Evolutionary conservation across 352 stramenopile species (phyloP).

Genomic region (Phytophthora chlamydospora): DNA sequence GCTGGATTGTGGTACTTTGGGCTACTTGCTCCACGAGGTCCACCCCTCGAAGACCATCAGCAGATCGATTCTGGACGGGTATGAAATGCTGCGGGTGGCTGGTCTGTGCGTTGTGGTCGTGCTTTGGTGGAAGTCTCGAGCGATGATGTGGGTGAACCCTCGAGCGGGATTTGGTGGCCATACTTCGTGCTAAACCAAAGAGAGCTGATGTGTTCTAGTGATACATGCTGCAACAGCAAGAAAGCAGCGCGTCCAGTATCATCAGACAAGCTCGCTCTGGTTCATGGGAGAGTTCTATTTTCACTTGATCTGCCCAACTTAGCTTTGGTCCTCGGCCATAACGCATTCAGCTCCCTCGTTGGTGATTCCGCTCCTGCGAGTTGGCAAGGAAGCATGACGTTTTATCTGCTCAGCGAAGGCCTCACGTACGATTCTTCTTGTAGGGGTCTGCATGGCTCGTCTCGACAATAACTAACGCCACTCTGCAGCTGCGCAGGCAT

Average conservation of each 20-base stretch:
- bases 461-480: not conserved
- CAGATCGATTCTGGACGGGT: conserved; percentile 17
- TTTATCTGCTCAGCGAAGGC: conserved; percentile 75
- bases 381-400: conserved; percentile 45
- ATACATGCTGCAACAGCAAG: not conserved
- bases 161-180: conserved; percentile 15
- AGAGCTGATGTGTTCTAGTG: not conserved
- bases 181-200: not conserved
- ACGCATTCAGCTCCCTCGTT: no score
- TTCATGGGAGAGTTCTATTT: conserved; percentile 17
- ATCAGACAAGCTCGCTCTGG: conserved; percentile 1
- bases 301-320: conserved; percentile 8
- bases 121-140: conserved; percentile 10
- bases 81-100: conserved; percentile 11
- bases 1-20: conserved; percentile 52
- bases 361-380: no score
- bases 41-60: conserved; percentile 36
- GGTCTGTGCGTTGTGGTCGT: not conserved
- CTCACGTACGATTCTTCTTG: conserved; percentile 50
- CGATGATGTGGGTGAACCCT: conserved; percentile 3
- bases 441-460: not conserved
- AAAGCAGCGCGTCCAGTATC: not conserved
- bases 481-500: conserved; percentile 54
- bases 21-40: conserved; percentile 65
- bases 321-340: conserved; percentile 7